Evolutionary conservation across 805 yeast species (phyloP), one percentile per base, ranked within the genome.

Genomic region (Saccharomycopsis selenospora): DNA sequence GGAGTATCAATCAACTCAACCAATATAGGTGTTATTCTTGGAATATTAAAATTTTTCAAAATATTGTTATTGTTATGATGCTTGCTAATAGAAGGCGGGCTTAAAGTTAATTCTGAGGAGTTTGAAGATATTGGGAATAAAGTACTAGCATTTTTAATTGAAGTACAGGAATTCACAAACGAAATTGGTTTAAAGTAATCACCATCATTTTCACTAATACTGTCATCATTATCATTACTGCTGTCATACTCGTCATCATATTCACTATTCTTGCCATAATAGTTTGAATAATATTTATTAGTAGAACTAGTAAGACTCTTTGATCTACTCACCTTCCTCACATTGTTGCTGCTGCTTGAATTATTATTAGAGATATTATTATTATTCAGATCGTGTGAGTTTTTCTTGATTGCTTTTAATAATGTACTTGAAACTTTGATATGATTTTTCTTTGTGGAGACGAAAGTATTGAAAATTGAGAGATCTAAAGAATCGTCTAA

Each of bases 1-100:
- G 90, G 88, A 0, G 91, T 81, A 57, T 85, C 95, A 1, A 85
- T 76, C 27, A 85, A 66, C 59, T 85, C 95, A 3, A 82, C 66
- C 26, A 79, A 62, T 8, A 83, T 76, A 1, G 89, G 86, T 0
- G 83, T 66, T 11, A 75, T 67, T 3, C 64, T 61, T 0, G 86
- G 86, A 72, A 36, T 48, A 38, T 56, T 43, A 8, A 48, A 52
- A 43, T 46, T 53, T 3, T 36, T 29, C n/a, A 27, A 24, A 20
- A 10, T 25, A 10, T 3, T 38, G 24, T 26, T 36, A 4, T 36
- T 33, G 1, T 44, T 40, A 11, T 38, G 27, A 22, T 17, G 23
- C 17, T 38, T 17, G 27, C 18, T 5, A 48, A 10, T 24, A 25
- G 11, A 23, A 40, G 22, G 11, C n/a, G 28, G 28, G 11, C 43